A percentile compares a stretch with the other conserved stretches of the same genome.
These are phyloP conservation scores for Pharus latifolius DNA, from an alignment of 176 grass and related monocot species.

Conservation along the genomic window DNA sequence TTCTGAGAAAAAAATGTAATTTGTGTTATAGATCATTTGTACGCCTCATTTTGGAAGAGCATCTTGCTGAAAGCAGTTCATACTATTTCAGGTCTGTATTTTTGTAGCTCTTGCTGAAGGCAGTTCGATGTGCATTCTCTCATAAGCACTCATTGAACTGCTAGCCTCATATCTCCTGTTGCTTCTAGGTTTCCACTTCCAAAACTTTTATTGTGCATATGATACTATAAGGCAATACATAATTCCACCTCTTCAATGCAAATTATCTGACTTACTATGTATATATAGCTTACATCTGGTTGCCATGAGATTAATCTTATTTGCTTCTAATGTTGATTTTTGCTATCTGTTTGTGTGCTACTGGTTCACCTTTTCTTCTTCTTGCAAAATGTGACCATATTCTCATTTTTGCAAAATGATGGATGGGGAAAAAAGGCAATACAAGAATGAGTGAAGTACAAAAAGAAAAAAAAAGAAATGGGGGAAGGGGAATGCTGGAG, in stretches of 20 bases:
- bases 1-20: neutral
- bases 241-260: neutral
- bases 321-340: neutral
- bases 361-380: neutral
- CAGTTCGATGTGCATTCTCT: slow-evolving; percentile 12
- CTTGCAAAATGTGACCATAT: neutral
- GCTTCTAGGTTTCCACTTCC: neutral
- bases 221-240: neutral
- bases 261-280: neutral
- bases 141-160: neutral
- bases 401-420: neutral
- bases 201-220: slow-evolving; percentile 18
- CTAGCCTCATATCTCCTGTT: neutral
- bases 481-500: neutral
- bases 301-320: neutral
- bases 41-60: neutral
- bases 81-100: neutral
- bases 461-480: neutral
- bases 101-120: slow-evolving; percentile 16
- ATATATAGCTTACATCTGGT: neutral
- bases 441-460: neutral
- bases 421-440: neutral
- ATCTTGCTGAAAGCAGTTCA: slow-evolving; percentile 6
- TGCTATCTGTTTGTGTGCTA: neutral
- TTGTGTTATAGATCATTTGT: neutral